Evolutionary conservation across 2,329 filamentous ascomycete genomes (phyloP).

Genomic region (Westerdykella ornata): DNA sequence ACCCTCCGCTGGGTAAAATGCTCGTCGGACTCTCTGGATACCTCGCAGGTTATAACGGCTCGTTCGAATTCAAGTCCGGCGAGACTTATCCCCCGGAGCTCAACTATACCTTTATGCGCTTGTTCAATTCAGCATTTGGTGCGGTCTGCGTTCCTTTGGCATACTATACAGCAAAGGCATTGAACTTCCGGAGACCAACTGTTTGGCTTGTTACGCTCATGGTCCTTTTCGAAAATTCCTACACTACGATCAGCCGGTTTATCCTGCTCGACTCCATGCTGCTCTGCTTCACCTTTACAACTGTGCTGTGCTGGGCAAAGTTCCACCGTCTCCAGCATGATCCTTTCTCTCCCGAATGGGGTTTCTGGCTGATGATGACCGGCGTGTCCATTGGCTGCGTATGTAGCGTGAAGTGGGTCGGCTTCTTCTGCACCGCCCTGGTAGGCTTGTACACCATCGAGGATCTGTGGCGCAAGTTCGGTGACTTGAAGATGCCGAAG

Average conservation of each 20-base stretch:
- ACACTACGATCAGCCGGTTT: conserved; percentile 97
- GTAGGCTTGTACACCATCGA: conserved; percentile 94
- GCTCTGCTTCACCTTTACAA: conserved; percentile 96
- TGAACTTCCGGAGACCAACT: conserved; percentile 76
- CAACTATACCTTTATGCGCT: conserved; percentile 96
- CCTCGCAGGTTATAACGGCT: conserved; percentile 95
- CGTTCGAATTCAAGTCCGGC: conserved; percentile 98
- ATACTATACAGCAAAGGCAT: conserved; percentile 88
- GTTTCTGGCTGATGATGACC: conserved; percentile 86
- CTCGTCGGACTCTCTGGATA: conserved; percentile 94
- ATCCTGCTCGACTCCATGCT: conserved; percentile 98
- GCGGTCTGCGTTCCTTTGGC: conserved; percentile 87
- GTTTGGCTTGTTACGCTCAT: conserved; percentile 95
- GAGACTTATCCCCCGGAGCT: conserved; percentile 90
- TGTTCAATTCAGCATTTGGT: conserved; percentile 94
- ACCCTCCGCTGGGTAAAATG: conserved; percentile 96
- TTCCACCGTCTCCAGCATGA: conserved; percentile 84
- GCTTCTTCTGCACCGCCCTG: conserved; percentile 88
- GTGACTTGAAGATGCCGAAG: conserved; percentile 83
- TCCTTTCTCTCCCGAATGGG: conserved; percentile 89
- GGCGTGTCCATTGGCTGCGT: conserved; percentile 96
- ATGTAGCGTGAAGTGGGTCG: conserved; percentile 97
- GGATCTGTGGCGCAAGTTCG: conserved; percentile 97
- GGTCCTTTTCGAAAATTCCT: conserved; percentile 98
- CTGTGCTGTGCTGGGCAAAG: conserved; percentile 92